Percentiles rank a stretch among this genome's conserved stretches.
phyloP scores from a whole-genome alignment of 306 rosid species.

The Corylus americana region DNA sequence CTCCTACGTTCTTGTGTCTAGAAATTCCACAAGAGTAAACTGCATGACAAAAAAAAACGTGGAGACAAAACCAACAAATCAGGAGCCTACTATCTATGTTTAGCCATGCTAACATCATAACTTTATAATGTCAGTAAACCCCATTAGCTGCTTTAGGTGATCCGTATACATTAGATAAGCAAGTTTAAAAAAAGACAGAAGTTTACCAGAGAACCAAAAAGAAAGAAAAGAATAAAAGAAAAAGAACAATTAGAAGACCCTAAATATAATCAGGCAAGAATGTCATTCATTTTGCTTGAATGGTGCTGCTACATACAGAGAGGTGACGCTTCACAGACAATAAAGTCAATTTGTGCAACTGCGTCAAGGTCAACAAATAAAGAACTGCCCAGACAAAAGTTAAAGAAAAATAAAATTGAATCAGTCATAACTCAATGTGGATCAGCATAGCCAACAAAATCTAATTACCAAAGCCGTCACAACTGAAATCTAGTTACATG shows the following conservation, averaged over 20 bases:
- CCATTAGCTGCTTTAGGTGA: not conserved
- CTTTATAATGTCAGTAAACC: not conserved
- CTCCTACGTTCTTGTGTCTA: conserved; percentile 22
- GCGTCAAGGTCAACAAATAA: not conserved
- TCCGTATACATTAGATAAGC: not conserved
- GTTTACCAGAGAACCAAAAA: not conserved
- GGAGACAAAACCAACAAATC: conserved; percentile 18
- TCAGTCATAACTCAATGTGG: not conserved
- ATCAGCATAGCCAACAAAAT: not conserved
- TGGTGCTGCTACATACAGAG: not conserved
- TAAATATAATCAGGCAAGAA: not conserved
- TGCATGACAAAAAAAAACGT: conserved; percentile 33
- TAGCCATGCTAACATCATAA: not conserved
- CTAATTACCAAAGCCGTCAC: too few species aligned
- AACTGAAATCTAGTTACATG: too few species aligned
- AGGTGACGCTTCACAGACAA: not conserved
- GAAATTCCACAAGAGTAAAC: conserved; percentile 39
- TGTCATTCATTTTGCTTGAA: not conserved
- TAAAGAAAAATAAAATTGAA: not conserved
- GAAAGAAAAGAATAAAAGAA: not conserved
- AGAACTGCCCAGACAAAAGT: not conserved
- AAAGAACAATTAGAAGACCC: not conserved
- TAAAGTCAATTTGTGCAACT: not conserved
- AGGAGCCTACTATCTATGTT: conserved; percentile 22
- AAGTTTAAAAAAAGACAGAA: not conserved